Conservation (phyloP, 257 asterid species). For the Parsonsia alboflavescens region DNA sequence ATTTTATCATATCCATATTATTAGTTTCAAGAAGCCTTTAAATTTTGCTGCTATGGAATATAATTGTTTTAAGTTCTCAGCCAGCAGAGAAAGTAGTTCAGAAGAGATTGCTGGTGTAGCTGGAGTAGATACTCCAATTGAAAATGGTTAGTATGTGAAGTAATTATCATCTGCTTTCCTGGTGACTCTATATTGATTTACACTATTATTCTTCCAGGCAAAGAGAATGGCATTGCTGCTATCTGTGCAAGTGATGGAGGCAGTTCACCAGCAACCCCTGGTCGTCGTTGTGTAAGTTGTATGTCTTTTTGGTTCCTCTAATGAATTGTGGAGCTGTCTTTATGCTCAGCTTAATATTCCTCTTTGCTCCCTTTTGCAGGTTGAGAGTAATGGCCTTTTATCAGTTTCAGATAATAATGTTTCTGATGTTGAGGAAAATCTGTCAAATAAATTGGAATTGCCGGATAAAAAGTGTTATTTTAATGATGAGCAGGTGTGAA, state of each 20-base stretch:
- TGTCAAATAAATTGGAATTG: slow-evolving; percentile 37
- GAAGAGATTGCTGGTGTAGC: slow-evolving; percentile 31
- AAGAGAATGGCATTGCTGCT: slow-evolving; percentile 28
- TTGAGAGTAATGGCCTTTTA: slow-evolving; percentile 69
- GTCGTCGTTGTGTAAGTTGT: slow-evolving; percentile 99
- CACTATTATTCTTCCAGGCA: slow-evolving; percentile 43
- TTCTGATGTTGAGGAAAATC: slow-evolving; percentile 34
- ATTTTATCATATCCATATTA: not conserved
- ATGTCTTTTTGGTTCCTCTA: slow-evolving; percentile 68
- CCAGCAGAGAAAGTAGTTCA: slow-evolving; percentile 41
- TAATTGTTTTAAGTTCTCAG: slow-evolving; percentile 37
- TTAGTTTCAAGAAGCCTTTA: not conserved
- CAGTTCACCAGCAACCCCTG: slow-evolving; percentile 48
- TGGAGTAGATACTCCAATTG: slow-evolving; percentile 24
- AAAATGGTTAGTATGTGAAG: slow-evolving; percentile 36
- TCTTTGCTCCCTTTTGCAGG: slow-evolving; percentile 44
- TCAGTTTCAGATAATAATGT: slow-evolving; percentile 39
- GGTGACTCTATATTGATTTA: slow-evolving; percentile 12
- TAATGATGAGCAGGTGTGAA: slow-evolving; percentile 68
- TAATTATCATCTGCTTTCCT: slow-evolving; percentile 12
- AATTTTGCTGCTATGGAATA: slow-evolving; percentile 18
- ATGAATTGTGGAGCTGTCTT: slow-evolving; percentile 34
- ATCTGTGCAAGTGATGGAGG: slow-evolving; percentile 30
- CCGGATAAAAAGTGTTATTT: slow-evolving; percentile 50
- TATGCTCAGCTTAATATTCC: slow-evolving; percentile 48